Percentiles rank a stretch among this genome's conserved stretches.
Conservation (phyloP, 805 yeast species). For the Hanseniaspora valbyensis region DNA sequence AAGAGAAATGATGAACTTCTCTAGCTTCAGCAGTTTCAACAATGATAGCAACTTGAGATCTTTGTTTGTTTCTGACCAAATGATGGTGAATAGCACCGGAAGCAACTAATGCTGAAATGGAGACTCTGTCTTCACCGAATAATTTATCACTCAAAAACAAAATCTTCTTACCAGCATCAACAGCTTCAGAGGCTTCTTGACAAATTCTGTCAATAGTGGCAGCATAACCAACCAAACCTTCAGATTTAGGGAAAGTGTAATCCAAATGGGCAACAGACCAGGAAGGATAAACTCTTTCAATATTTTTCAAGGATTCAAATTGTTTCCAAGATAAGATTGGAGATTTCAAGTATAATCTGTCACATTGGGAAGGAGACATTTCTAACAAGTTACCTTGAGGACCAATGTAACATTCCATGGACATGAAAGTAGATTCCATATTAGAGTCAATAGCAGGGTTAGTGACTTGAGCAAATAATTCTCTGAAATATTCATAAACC, state of each 20-base stretch:
- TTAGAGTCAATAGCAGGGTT: slow-evolving; percentile 98
- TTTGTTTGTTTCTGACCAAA: slow-evolving; percentile 86
- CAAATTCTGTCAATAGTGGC: slow-evolving; percentile 78
- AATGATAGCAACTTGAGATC: slow-evolving; percentile 85
- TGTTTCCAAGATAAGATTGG: slow-evolving; percentile 72
- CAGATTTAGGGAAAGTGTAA: slow-evolving; percentile 73
- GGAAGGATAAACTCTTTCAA: slow-evolving; percentile 64
- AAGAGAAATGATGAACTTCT: slow-evolving; percentile 94
- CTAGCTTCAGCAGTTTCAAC: slow-evolving; percentile 95
- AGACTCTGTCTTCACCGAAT: slow-evolving; percentile 50
- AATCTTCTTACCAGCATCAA: slow-evolving; percentile 62
- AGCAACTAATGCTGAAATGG: slow-evolving; percentile 85
- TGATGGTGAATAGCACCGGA: slow-evolving; percentile 95
- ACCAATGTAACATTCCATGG: slow-evolving; percentile 91
- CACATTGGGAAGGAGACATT: slow-evolving; percentile 85
- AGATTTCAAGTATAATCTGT: slow-evolving; percentile 68
- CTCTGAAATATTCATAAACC: slow-evolving; percentile 87
- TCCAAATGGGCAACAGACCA: slow-evolving; percentile 81
- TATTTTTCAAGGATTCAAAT: slow-evolving; percentile 60
- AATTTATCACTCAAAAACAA: slow-evolving; percentile 66
- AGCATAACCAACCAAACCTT: slow-evolving; percentile 78
- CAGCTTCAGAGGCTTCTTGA: slow-evolving; percentile 74
- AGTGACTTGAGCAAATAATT: slow-evolving; percentile 94
- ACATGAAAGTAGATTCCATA: slow-evolving; percentile 93
- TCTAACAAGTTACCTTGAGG: slow-evolving; percentile 93